Conservation (phyloP, 371 early-diverging fungal genomes). For the Mycotypha africana region DNA sequence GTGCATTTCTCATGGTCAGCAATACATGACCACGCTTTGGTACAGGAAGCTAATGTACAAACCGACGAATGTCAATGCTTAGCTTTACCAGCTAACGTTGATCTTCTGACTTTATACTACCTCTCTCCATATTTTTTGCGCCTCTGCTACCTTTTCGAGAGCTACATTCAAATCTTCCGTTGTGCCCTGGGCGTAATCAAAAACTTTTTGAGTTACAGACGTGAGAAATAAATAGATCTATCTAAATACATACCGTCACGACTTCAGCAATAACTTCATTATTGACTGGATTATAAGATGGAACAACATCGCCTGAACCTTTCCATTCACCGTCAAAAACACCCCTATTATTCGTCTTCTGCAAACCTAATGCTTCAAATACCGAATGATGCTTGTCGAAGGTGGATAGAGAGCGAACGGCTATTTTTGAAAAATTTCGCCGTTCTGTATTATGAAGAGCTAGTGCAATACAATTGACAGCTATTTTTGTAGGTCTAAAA, state of each 20-base stretch:
- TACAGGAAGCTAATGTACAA: conserved; percentile 74
- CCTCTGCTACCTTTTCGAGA: conserved; percentile 54
- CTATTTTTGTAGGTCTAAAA: no score
- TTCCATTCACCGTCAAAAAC: conserved; percentile 91
- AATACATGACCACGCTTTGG: conserved; percentile 92
- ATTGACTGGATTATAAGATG: conserved; percentile 83
- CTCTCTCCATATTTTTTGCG: conserved; percentile 70
- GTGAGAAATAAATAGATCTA: no score
- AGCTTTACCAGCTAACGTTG: no score
- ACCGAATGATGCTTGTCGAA: conserved; percentile 41
- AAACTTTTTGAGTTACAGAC: no score
- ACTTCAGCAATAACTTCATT: conserved; percentile 84
- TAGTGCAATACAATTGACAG: no score
- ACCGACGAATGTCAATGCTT: no score
- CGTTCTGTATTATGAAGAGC: no score
- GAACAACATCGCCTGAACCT: conserved; percentile 72
- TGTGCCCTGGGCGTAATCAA: conserved; percentile 38
- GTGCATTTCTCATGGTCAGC: conserved; percentile 87
- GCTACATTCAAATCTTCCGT: conserved; percentile 37
- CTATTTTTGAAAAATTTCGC: no score
- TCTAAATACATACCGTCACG: conserved; percentile 63
- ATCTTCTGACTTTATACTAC: no score
- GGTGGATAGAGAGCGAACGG: conserved; percentile 29
- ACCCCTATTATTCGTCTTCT: conserved; percentile 69
- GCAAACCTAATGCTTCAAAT: conserved; percentile 67